These are phyloP conservation scores for Cytospora mali DNA, from an alignment of 2,329 filamentous ascomycete species.

Conservation along the genomic window DNA sequence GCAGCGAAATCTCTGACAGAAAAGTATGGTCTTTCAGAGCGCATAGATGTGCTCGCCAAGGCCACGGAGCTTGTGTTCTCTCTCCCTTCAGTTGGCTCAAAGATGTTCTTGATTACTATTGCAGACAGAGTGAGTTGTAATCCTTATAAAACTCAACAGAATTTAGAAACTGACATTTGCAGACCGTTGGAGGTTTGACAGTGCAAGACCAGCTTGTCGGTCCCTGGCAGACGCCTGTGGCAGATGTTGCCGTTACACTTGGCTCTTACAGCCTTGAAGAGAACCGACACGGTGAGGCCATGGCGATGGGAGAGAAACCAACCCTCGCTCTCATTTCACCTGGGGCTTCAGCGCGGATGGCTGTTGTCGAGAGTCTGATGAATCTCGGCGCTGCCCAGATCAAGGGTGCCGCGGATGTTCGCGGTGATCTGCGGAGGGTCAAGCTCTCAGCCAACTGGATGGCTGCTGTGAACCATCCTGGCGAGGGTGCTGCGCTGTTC, in stretches of 20 bases:
- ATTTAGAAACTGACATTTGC: background rate
- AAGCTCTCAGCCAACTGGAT: conserved; percentile 98
- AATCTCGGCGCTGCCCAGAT: conserved; percentile 81
- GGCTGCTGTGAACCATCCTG: conserved; percentile 91
- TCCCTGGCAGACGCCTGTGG: conserved; percentile 91
- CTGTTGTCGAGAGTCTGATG: conserved; percentile 89
- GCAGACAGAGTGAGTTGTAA: conserved; percentile 64
- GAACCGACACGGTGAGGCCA: conserved; percentile 86
- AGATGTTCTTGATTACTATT: conserved; percentile 96
- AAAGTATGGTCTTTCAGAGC: conserved; percentile 50
- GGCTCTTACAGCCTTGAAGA: conserved; percentile 70
- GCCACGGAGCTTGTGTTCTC: conserved; percentile 81
- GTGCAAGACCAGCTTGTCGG: conserved; percentile 94
- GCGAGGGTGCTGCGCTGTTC: conserved; percentile 89
- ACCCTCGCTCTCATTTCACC: conserved; percentile 86
- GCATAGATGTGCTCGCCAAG: conserved; percentile 44
- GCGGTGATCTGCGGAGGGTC: conserved; percentile 75
- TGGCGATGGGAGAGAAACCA: conserved; percentile 95
- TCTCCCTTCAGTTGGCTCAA: conserved; percentile 90
- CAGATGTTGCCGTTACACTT: conserved; percentile 90
- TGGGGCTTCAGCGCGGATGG: conserved; percentile 91
- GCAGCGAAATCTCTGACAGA: conserved; percentile 65
- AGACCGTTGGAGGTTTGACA: conserved; percentile 83
- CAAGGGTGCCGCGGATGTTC: conserved; percentile 41
- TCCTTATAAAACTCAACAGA: background rate